Base-by-base conservation (phyloP, 345 rosid species). In the Rubroshorea leprosula region DNA sequence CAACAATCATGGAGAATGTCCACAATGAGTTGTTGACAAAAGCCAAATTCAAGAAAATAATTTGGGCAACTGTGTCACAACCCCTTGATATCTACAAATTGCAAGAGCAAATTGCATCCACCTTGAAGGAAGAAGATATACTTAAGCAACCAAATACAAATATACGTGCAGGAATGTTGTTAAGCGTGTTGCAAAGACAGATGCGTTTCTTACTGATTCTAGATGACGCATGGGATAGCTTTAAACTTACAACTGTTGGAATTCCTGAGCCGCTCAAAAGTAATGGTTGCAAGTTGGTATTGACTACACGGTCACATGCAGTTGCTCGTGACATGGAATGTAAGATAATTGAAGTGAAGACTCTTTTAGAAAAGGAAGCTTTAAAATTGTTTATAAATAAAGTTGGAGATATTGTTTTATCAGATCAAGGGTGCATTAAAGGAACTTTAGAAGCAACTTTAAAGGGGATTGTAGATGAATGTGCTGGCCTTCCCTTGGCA, bases 251-350 rank as follows among this genome's bases (percentile, higher is more conserved):
- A 15, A 45, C 54, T 26, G 63, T 60, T 1, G 70, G 74, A 0
- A 49, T 70, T 15, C 66, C 60, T 6, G 35, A 6, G 16, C n/a
- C 12, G n/a, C n/a, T 0, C 0, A n/a, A n/a, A n/a, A n/a, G n/a
- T n/a, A 14, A 14, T 9, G 63, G 55, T 5, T 35, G 49, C 19
- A 70, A 60, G 24, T 43, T 63, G 17, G 38, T 64, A 12, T 5
- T 64, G 11, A 69, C 69, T 14, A 54, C 65, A 29, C 58, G 62
- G 8, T 62, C 60, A 16, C n/a, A 14, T 3, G 18, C 41, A 1
- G 54, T 62, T 0, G 62, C 65, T 12, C 0, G 10, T n/a, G 7
- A 5, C 0, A 61, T 67, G 68, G 41, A 12, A 1, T 62, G 68
- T 26, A 16, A 58, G 10, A 4, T 24, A 9, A 12, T 72, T 3